These are phyloP conservation scores for Yamadazyma triangularis DNA, from an alignment of 1,139 yeast species.

Conservation along the genomic window DNA sequence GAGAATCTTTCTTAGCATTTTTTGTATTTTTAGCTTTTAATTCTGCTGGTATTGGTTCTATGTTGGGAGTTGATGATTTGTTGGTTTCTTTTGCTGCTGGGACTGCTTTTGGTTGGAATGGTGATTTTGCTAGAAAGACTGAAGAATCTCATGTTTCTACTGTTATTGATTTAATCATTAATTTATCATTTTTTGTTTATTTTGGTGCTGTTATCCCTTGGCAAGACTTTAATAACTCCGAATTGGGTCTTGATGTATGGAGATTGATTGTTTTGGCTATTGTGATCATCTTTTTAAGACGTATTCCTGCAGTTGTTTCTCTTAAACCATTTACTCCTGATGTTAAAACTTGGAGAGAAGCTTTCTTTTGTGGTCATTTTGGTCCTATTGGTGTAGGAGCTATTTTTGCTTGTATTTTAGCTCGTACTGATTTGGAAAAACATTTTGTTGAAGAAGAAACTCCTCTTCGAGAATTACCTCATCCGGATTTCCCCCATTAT, in stretches of 20 bases:
- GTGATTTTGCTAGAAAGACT: conserved; percentile 82
- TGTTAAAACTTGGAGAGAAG: conserved; percentile 91
- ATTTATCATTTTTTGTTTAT: conserved; percentile 86
- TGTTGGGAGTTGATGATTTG: conserved; percentile 89
- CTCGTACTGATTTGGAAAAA: conserved; percentile 72
- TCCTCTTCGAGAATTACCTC: conserved; percentile 33
- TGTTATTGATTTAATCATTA: conserved; percentile 78
- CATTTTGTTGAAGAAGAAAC: conserved; percentile 54
- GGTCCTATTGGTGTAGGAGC: conserved; percentile 99
- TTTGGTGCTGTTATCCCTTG: conserved; percentile 96
- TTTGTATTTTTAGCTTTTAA: conserved; percentile 80
- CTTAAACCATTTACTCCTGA: conserved; percentile 87
- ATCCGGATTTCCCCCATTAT: conserved; percentile 51
- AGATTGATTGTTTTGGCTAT: conserved; percentile 75
- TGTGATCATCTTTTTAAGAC: conserved; percentile 75
- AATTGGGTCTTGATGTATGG: conserved; percentile 78
- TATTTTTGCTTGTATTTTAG: conserved; percentile 81
- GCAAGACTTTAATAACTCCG: conserved; percentile 68
- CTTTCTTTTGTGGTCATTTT: conserved; percentile 92
- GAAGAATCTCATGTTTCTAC: conserved; percentile 92
- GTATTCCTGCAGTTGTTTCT: conserved; percentile 82
- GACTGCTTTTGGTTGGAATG: conserved; percentile 95
- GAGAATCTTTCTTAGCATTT: conserved; percentile 91
- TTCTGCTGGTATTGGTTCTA: conserved; percentile 92
- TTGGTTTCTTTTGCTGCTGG: conserved; percentile 95